phyloP scores from a whole-genome alignment of 805 yeast genomes.

The Tetrapisispora taiwanensis region DNA sequence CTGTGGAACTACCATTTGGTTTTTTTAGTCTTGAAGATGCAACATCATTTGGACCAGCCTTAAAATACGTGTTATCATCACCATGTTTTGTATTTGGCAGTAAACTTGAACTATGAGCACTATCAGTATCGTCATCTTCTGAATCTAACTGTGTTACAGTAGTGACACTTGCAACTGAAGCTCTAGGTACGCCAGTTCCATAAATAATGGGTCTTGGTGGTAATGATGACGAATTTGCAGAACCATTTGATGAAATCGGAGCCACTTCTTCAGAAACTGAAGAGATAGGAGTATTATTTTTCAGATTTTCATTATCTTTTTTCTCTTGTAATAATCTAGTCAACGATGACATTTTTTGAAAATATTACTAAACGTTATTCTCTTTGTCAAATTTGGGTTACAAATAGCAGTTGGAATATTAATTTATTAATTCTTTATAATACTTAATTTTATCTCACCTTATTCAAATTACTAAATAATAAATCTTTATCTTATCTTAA shows the following conservation, averaged over 20 bases:
- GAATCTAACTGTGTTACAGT: conserved; percentile 24
- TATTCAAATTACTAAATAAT: too few species aligned
- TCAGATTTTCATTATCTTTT: conserved; percentile 3
- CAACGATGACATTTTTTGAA: conserved; percentile 24
- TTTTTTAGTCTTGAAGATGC: neutral
- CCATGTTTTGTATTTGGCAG: neutral
- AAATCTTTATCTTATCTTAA: too few species aligned
- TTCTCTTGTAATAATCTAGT: conserved; percentile 28
- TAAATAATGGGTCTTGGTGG: conserved; percentile 8
- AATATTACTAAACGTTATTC: neutral
- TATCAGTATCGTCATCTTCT: conserved; percentile 13
- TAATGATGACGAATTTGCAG: neutral
- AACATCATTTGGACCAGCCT: conserved; percentile 1
- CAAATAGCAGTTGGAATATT: too few species aligned
- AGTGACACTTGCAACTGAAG: conserved; percentile 21
- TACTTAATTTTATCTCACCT: too few species aligned
- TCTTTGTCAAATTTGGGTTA: too few species aligned
- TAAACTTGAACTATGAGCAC: neutral
- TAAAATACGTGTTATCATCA: conserved; percentile 1
- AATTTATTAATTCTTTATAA: too few species aligned
- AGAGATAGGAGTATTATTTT: neutral
- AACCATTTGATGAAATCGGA: neutral
- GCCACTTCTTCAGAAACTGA: neutral
- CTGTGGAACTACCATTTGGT: neutral
- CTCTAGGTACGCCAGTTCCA: neutral